Percentiles rank a stretch among this genome's conserved stretches.
phyloP scores from a whole-genome alignment of 225 moss, liverwort and hornwort species.

The Sphagnum contortum region DNA sequence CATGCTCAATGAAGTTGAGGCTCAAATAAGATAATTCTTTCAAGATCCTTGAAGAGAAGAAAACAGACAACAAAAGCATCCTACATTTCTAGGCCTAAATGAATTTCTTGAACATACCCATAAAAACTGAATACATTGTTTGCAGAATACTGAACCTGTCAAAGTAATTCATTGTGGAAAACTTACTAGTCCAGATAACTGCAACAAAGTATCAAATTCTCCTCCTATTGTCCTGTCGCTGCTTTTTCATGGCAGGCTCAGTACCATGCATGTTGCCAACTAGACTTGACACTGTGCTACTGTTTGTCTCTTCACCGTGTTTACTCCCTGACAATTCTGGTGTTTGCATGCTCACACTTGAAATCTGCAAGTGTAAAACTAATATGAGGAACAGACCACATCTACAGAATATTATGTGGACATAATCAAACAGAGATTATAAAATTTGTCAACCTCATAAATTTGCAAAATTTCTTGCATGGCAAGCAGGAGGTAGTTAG shows the following conservation, averaged over 20 bases:
- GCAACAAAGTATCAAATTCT: slow-evolving; percentile 23
- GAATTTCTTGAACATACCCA: too few relatives aligned
- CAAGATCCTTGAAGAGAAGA: too few relatives aligned
- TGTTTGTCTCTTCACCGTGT: slow-evolving; percentile 19
- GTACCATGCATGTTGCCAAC: slow-evolving; percentile 6
- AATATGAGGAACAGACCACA: background rate
- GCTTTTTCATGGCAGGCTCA: slow-evolving; percentile 24
- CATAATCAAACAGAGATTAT: background rate
- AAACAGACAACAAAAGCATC: too few relatives aligned
- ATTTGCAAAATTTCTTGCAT: background rate
- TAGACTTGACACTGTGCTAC: background rate
- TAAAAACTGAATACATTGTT: too few relatives aligned
- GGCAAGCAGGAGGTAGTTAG: background rate
- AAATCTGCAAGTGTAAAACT: slow-evolving; percentile 24
- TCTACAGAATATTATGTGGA: background rate
- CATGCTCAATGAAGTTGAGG: too few relatives aligned
- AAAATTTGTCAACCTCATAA: background rate
- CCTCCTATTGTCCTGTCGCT: slow-evolving; percentile 37
- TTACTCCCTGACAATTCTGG: slow-evolving; percentile 11
- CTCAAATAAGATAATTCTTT: too few relatives aligned
- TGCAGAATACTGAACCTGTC: too few relatives aligned
- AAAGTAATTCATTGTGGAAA: too few relatives aligned
- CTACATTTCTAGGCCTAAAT: too few relatives aligned
- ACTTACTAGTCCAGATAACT: too few relatives aligned
- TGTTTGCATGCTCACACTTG: slow-evolving; percentile 15